phyloP scores from a whole-genome alignment of 768 basidiomycete genomes.

The Tulasnella sp. region DNA sequence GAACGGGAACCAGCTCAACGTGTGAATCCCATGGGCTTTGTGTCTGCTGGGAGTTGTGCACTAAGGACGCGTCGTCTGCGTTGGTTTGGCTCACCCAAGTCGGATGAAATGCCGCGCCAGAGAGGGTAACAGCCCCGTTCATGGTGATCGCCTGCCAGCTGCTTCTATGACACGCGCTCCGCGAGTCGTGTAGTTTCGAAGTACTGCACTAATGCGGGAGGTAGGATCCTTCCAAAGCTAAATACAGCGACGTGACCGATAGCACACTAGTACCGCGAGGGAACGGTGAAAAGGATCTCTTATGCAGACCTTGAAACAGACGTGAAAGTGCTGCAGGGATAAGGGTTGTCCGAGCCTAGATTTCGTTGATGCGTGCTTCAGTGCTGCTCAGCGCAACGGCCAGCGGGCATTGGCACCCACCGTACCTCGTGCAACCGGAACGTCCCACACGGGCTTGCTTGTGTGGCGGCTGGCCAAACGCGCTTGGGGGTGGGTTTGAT shows the following conservation, averaged over 20 bases:
- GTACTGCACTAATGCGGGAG: slow-evolving; percentile 75
- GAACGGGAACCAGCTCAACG: too few relatives aligned
- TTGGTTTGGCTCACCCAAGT: slow-evolving; percentile 51
- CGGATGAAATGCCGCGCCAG: slow-evolving; percentile 67
- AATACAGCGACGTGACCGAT: slow-evolving; percentile 73
- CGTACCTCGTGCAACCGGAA: slow-evolving; percentile 46
- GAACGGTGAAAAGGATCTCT: slow-evolving; percentile 75
- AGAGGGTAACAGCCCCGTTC: slow-evolving; percentile 60
- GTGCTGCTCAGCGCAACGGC: slow-evolving; percentile 46
- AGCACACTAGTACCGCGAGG: slow-evolving; percentile 75
- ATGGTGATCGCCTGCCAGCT: background rate
- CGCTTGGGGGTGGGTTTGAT: too few relatives aligned
- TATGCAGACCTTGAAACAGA: slow-evolving; percentile 65
- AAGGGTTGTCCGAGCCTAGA: slow-evolving; percentile 50
- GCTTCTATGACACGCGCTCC: slow-evolving; percentile 51
- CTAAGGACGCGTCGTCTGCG: slow-evolving; percentile 63
- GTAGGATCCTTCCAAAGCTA: slow-evolving; percentile 79
- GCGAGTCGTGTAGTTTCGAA: slow-evolving; percentile 79
- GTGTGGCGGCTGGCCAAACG: slow-evolving; percentile 40
- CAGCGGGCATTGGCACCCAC: slow-evolving; percentile 53
- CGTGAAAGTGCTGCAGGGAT: slow-evolving; percentile 73
- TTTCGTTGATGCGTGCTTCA: slow-evolving; percentile 38
- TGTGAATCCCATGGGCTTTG: slow-evolving; percentile 51
- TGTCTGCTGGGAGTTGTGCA: slow-evolving; percentile 57
- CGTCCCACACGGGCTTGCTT: slow-evolving; percentile 45